Evolutionary conservation across 2,329 filamentous ascomycete species (phyloP), one percentile per base, ranked within the genome.

Genomic region (Phialophora chinensis): DNA sequence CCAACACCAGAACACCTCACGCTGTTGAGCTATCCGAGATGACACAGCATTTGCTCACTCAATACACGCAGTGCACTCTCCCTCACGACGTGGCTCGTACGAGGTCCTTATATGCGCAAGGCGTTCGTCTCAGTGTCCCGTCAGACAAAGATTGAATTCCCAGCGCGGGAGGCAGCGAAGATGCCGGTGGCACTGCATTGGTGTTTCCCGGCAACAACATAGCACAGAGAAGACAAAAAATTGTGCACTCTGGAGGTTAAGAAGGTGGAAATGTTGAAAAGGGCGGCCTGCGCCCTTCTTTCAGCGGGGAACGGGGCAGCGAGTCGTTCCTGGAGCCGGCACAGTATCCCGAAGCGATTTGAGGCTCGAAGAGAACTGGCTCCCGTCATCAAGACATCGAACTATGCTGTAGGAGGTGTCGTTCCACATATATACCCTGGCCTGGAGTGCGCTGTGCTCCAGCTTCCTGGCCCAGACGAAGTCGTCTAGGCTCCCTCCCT

Each of bases 251-350:
- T 52, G 65, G 20, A 54, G 23, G 27, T 31, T 14, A 31, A 61
- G 47, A 53, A 58, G 42, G 27, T 61, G 38, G 47, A 56, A 31
- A 20, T 44, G 50, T 44, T 54, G 14, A 42, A 59, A 61, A 55
- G 2, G 53, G 62, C 62, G 62, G 23, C 65, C 65, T 52, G 65
- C 65, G 65, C 65, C 65, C 12, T 62, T 12, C 11, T 59, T 57
- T 62, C 49, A 29, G 59, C 44, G 11, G n/a, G n/a, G 38, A 63
- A 29, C 50, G n/a, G 50, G 27, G 47, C 23, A 50, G 57, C 25
- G 27, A 56, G 49, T 11, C 20, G 27, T 49, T 38, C 60, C 54
- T 29, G 47, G 58, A 53, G 53, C 53, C 53, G 29, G 53, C 59
- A 49, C 49, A 20, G 47, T 20, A 38, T 60, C n/a, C 44, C 56